Conservation (phyloP, 2,329 filamentous ascomycete genomes). For the Fusarium sp. region DNA sequence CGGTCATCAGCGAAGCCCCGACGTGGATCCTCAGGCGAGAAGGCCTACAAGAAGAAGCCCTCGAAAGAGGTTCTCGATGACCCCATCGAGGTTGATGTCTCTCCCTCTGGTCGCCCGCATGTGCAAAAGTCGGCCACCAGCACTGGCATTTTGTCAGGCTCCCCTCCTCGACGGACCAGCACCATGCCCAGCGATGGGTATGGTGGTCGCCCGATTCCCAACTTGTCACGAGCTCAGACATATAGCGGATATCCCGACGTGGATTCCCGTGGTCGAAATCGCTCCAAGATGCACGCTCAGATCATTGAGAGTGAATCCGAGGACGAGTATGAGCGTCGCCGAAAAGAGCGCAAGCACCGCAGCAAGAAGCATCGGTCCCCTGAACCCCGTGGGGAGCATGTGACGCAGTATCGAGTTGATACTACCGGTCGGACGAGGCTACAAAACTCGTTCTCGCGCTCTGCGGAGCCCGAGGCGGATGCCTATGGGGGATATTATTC, state of each 20-base stretch:
- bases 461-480: conserved; percentile 39
- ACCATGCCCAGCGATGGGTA: conserved; percentile 51
- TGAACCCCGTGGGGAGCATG: conserved; percentile 40
- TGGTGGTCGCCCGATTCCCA: conserved; percentile 44
- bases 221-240: conserved; percentile 49
- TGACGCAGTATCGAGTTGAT: conserved; percentile 48
- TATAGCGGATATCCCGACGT: conserved; percentile 46
- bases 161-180: conserved; percentile 52
- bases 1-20: conserved; percentile 50
- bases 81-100: conserved; percentile 43
- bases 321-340: conserved; percentile 47
- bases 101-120: conserved; percentile 47
- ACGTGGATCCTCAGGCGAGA: conserved; percentile 50
- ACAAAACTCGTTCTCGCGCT: conserved; percentile 45
- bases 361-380: conserved; percentile 53
- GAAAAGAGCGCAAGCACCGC: conserved; percentile 51
- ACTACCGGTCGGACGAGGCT: conserved; percentile 42
- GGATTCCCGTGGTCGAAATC: conserved; percentile 52
- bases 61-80: conserved; percentile 50
- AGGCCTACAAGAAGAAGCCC: conserved; percentile 46
- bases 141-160: conserved; percentile 42
- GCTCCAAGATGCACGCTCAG: conserved; percentile 53
- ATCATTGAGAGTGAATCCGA: conserved; percentile 51
- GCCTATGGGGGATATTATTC: conserved; percentile 40
- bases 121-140: conserved; percentile 43